These are phyloP conservation scores for Rubia tinctorum DNA, from an alignment of 305 asterid genomes.

Conservation along the genomic window DNA sequence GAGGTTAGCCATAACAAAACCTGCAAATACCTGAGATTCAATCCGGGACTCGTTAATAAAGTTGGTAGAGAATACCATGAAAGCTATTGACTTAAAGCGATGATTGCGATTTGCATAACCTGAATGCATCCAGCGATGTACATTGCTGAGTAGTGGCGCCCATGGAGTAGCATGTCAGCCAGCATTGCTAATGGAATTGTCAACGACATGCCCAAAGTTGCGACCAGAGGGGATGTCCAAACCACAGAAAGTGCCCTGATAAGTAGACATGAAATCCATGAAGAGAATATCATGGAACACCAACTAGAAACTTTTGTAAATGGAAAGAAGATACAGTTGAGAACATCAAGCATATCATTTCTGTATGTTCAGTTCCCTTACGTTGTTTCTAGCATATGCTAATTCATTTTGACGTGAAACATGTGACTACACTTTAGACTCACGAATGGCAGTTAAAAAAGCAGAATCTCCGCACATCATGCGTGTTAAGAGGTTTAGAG, in stretches of 20 bases:
- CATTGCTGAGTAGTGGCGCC: conserved; percentile 53
- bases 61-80: not conserved
- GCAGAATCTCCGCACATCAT: no score
- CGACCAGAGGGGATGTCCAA: conserved; percentile 77
- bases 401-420: no score
- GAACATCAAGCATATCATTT: no score
- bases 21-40: conserved; percentile 67
- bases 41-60: not conserved
- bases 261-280: not conserved
- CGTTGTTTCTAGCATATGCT: no score
- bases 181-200: conserved; percentile 80
- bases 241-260: conserved; percentile 74
- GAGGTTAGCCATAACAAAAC: conserved; percentile 59
- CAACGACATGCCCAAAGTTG: conserved; percentile 77
- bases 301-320: not conserved
- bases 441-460: no score
- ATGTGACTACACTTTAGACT: no score
- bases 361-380: no score
- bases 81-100: not conserved
- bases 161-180: conserved; percentile 74
- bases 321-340: no score
- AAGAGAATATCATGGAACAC: not conserved
- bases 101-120: conserved; percentile 28
- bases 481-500: no score
- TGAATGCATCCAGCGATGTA: conserved; percentile 73